These are phyloP conservation scores for Candida pseudoviswanathii DNA, from an alignment of 1,139 yeast genomes.

Conservation along the genomic window DNA sequence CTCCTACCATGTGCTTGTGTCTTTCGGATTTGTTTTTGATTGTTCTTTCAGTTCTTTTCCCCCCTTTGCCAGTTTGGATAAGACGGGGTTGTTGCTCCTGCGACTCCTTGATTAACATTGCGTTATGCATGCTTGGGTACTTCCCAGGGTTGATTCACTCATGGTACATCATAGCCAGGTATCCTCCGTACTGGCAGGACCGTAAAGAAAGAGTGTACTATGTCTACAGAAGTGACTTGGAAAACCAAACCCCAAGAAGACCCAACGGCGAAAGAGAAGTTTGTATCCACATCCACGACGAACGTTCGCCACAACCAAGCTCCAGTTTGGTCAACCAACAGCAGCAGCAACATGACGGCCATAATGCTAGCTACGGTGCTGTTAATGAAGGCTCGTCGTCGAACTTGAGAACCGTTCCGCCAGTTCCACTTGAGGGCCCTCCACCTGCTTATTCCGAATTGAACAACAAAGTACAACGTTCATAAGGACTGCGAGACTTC, in stretches of 20 bases:
- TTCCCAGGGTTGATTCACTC: conserved; percentile 71
- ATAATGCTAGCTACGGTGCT: conserved; percentile 28
- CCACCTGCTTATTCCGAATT: conserved; percentile 45
- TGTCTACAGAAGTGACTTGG: conserved; percentile 35
- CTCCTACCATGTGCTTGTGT: conserved; percentile 21
- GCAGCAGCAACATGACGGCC: conserved; percentile 11
- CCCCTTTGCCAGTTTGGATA: conserved; percentile 74
- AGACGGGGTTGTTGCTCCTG: conserved; percentile 65
- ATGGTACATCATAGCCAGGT: conserved; percentile 62
- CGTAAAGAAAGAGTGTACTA: conserved; percentile 34
- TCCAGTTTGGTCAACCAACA: conserved; percentile 8
- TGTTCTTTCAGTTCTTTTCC: conserved; percentile 61
- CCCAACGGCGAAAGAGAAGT: conserved; percentile 4
- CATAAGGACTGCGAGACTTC: neutral
- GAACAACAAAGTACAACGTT: conserved; percentile 21
- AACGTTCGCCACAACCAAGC: conserved; percentile 14
- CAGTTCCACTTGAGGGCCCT: conserved; percentile 7
- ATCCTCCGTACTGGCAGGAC: conserved; percentile 32
- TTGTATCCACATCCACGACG: conserved; percentile 4
- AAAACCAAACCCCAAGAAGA: conserved; percentile 23
- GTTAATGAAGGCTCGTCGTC: conserved; percentile 23
- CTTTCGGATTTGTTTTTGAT: conserved; percentile 58
- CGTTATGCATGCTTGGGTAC: conserved; percentile 61
- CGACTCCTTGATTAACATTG: conserved; percentile 61
- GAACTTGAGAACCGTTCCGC: conserved; percentile 3